Conservation (phyloP, 2,329 filamentous ascomycete genomes). For the Fusarium sp. region DNA sequence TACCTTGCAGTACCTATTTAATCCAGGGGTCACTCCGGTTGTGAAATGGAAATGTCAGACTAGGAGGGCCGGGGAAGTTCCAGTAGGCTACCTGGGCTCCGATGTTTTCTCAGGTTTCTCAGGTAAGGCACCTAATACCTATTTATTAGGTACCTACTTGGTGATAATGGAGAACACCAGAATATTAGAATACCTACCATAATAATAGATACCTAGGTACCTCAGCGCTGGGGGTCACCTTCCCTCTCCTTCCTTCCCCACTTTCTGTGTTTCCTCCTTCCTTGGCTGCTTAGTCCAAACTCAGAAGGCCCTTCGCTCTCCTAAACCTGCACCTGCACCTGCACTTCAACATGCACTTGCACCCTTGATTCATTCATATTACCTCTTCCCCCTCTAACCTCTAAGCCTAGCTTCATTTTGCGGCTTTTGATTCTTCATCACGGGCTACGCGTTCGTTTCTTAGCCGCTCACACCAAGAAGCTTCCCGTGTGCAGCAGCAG, state of each 20-base stretch:
- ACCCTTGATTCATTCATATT: slow-evolving; percentile 29
- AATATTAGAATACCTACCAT: too few species aligned
- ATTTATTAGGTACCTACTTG: too few species aligned
- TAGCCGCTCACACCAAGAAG: slow-evolving; percentile 20
- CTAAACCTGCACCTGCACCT: not conserved
- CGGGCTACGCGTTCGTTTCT: slow-evolving; percentile 13
- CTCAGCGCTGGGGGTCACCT: slow-evolving; percentile 29
- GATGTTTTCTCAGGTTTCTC: slow-evolving; percentile 10
- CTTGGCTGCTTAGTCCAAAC: slow-evolving; percentile 28
- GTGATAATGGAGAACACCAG: slow-evolving; percentile 17
- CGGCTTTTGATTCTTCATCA: slow-evolving; percentile 21
- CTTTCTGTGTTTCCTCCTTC: slow-evolving; percentile 37
- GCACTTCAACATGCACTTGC: slow-evolving; percentile 4
- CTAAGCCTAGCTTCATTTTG: slow-evolving; percentile 19
- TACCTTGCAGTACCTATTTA: slow-evolving; percentile 1
- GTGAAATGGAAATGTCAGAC: too few species aligned
- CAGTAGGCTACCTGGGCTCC: too few species aligned
- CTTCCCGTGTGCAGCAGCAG: slow-evolving; percentile 31
- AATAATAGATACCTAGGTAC: not conserved
- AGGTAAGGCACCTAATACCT: too few species aligned
- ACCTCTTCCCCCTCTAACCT: slow-evolving; percentile 23
- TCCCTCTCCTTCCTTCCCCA: slow-evolving; percentile 39
- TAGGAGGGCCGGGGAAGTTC: too few species aligned
- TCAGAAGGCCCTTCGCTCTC: slow-evolving; percentile 30
- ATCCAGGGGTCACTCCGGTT: slow-evolving; percentile 24